These are phyloP conservation scores for Neurospora sp. DNA, from an alignment of 2,329 filamentous ascomycete species.

Conservation along the genomic window DNA sequence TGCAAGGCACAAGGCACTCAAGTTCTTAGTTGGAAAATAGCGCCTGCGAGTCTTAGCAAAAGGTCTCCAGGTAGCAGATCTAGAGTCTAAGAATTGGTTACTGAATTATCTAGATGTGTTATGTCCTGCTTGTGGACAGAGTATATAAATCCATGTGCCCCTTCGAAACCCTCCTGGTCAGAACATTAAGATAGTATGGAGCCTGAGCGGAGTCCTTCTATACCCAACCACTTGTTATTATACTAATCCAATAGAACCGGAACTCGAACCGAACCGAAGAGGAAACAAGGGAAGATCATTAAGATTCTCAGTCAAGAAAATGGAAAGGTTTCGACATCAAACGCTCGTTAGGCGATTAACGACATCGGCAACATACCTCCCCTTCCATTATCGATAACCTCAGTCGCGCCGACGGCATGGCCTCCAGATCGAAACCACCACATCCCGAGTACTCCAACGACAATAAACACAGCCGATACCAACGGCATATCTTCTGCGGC, in stretches of 20 bases:
- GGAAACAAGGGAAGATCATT: too few relatives aligned
- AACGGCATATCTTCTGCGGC: background rate
- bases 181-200: too few relatives aligned
- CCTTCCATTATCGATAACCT: background rate
- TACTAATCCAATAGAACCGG: background rate
- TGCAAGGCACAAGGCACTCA: background rate
- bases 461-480: conserved; percentile 5
- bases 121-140: too few relatives aligned
- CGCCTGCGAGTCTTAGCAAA: background rate
- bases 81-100: too few relatives aligned
- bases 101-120: too few relatives aligned
- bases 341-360: background rate
- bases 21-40: background rate
- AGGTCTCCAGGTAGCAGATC: background rate
- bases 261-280: background rate
- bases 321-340: too few relatives aligned
- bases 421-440: conserved; percentile 4
- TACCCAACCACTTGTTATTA: too few relatives aligned
- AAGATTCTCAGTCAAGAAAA: too few relatives aligned
- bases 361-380: background rate
- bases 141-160: too few relatives aligned
- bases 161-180: too few relatives aligned
- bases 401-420: background rate
- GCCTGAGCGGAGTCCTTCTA: too few relatives aligned
- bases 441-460: conserved; percentile 2